These are phyloP conservation scores for Candida stauntonica DNA, from an alignment of 805 yeast genomes.

Conservation along the genomic window DNA sequence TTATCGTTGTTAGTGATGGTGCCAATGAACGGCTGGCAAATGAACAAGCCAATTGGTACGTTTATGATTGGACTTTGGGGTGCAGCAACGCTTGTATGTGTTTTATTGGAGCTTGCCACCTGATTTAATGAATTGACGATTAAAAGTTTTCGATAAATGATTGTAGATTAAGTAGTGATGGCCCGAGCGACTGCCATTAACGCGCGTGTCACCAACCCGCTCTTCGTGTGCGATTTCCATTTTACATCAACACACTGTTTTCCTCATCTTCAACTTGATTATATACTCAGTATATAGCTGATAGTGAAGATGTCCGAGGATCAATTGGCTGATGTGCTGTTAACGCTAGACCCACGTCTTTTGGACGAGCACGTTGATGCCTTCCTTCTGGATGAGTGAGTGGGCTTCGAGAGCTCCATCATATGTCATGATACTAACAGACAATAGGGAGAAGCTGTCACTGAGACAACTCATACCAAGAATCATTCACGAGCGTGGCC, in stretches of 20 bases:
- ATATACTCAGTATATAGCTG: not conserved
- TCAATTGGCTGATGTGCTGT: conserved; percentile 14
- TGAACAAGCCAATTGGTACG: conserved; percentile 39
- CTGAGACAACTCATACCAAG: conserved; percentile 54
- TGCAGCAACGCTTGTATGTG: conserved; percentile 23
- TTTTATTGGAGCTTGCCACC: conserved; percentile 20
- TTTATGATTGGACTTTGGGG: conserved; percentile 25
- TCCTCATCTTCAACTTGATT: not conserved
- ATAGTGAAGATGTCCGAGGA: conserved; percentile 8
- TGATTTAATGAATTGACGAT: no score
- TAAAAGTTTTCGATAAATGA: not conserved
- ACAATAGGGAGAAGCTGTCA: conserved; percentile 32
- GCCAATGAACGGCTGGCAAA: conserved; percentile 44
- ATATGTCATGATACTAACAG: not conserved
- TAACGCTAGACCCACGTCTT: conserved; percentile 23
- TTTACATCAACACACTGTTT: not conserved
- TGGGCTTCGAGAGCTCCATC: not conserved
- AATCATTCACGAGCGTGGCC: conserved; percentile 52
- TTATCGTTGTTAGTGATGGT: conserved; percentile 35
- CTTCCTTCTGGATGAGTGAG: conserved; percentile 24
- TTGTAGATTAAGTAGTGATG: not conserved
- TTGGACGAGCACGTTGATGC: conserved; percentile 26
- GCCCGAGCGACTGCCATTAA: not conserved
- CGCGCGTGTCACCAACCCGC: not conserved
- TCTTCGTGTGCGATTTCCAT: no score